Evolutionary conservation across 495 filamentous ascomycete species (phyloP), one percentile per base, ranked within the genome.

Genomic region (Talaromyces stipitatus): DNA sequence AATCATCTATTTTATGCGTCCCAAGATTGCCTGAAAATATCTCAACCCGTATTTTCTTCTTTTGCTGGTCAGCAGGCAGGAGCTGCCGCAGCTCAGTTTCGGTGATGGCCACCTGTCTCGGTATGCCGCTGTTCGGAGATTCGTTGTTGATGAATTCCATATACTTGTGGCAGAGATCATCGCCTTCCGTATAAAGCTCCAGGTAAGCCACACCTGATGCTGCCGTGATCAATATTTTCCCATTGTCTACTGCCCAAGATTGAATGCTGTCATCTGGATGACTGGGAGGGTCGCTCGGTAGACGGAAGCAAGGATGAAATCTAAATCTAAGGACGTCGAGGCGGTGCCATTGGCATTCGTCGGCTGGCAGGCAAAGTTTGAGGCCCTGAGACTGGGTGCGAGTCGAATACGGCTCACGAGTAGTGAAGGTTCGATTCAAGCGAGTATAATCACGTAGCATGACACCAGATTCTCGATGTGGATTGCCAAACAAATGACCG

Each of bases 291-390:
- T 98, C 94, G 53, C 83, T 85, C 9, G 92, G 90, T 41, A 94
- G 78, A 16, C 84, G 78, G 72, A 98, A 97, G 70, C 90, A 92
- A 0, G 94, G 92, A 64, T 98, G 94, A 57, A 83, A 88, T 30
- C 90, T 85, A 71, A 97, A 94, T 26, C 90, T 86, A 36, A 98
- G 75, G 41, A 84, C 83, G 70, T 97, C 94, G 3, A 97, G 78
- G 26, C 90, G 80, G 66, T 97, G 91, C 92, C 92, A 97, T 27
- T 73, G 70, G 66, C 90, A 95, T 70, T 95, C 90, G 61, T 95
- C 89, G 26, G 85, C 81, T 12, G 81, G 82, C 50, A 85, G 64
- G 54, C 89, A 86, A 0, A 88, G 73, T 10, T 89, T 87, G 50
- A 82, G 69, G 3, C 91, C 90, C 52, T 87, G 89, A 22, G 85